phyloP scores from a whole-genome alignment of 2,329 filamentous ascomycete genomes.

The Cryphonectria naterciae region DNA sequence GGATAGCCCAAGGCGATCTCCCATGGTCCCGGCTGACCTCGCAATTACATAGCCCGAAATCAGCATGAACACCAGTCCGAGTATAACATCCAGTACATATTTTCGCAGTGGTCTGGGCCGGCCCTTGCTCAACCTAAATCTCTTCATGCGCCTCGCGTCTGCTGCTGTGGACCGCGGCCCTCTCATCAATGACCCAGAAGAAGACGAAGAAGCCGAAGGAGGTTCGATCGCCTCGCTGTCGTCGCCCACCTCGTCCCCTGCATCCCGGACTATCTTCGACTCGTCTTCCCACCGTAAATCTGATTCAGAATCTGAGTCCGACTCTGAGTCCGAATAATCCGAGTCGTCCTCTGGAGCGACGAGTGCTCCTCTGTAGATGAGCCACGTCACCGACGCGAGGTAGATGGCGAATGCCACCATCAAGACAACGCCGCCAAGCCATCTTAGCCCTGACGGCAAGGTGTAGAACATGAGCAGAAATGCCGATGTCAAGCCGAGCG shows the following conservation, averaged over 20 bases:
- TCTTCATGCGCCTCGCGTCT: not conserved
- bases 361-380: slow-evolving; percentile 49
- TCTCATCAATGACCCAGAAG: not conserved
- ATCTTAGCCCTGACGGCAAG: slow-evolving; percentile 38
- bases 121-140: not conserved
- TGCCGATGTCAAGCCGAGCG: slow-evolving; percentile 47
- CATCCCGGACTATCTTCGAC: not conserved
- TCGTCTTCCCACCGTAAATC: not conserved
- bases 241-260: not conserved
- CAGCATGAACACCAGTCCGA: slow-evolving; percentile 49
- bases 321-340: slow-evolving; percentile 34
- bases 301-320: not conserved
- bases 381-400: slow-evolving; percentile 47
- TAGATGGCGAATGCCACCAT: slow-evolving; percentile 49
- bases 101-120: slow-evolving; percentile 22
- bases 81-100: slow-evolving; percentile 41
- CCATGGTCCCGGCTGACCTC: slow-evolving; percentile 46
- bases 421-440: slow-evolving; percentile 43
- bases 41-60: slow-evolving; percentile 54
- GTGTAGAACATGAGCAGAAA: slow-evolving; percentile 41
- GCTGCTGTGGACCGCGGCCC: slow-evolving; percentile 9
- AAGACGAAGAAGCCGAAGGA: not conserved
- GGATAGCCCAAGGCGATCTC: slow-evolving; percentile 46
- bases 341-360: slow-evolving; percentile 47
- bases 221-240: not conserved